Evolutionary conservation across 2,329 filamentous ascomycete genomes (phyloP), one percentile per base, ranked within the genome.

Genomic region (Epichloe brachyelytri): DNA sequence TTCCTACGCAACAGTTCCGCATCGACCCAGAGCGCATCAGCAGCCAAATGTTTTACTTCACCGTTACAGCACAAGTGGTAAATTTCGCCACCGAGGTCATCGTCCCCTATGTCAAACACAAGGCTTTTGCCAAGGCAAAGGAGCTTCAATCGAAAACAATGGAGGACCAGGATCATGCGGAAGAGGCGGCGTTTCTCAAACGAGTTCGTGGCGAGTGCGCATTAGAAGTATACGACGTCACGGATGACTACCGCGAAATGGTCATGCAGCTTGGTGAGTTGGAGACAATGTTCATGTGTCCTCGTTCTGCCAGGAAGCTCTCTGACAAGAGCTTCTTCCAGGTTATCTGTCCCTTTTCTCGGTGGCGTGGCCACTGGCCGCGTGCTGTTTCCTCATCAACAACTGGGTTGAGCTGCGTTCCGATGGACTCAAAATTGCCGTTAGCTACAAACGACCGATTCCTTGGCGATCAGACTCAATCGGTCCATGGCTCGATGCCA

Each of bases 381-480:
- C 86, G 2, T 76, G 88, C 51, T 91, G 86, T 1, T 97, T 97
- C 71, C 71, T 97, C 12, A 72, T 93, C 67, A 97, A 97, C 71
- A 94, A 97, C 70, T 97, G 91, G 89, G 72, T 98, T 52, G 93
- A 97, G 65, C 78, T 97, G 39, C 86, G 93, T 41, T 88, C 88
- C 0, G 93, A 98, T 63, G 90, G 91, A 2, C 78, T 95, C 70
- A 98, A 98, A 67, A 95, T 97, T 60, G 89, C 89, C 51, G 76
- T 88, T 46, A 85, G 90, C 65, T 90, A 88, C 74, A 85, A 91
- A 61, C 83, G 93, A 3, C 93, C 93, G 0, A 88, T 87, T 38
- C 93, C 93, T 0, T 88, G 86, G 78, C 82, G 93, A 49, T 83
- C 88, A 1, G 93, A 97, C 68, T 93, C 87, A 1, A 97, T 98